Base-by-base conservation (phyloP, 1,139 yeast species). In the Taphrina sp. region DNA sequence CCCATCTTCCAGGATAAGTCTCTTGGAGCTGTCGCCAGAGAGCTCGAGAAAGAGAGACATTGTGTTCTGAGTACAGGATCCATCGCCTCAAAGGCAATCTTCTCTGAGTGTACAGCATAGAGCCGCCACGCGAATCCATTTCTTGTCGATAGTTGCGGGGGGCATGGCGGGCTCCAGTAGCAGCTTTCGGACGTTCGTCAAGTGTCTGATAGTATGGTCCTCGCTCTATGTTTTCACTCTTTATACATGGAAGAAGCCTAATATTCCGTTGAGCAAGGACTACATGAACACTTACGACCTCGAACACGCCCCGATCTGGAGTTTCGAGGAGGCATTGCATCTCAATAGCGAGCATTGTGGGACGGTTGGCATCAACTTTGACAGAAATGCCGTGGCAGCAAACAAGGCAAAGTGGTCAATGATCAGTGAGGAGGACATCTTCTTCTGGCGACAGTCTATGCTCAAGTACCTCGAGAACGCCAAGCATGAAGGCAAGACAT, bases 221-320 rank as follows among this genome's bases (percentile, higher is more conserved):
- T 16, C 29, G 12, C 10, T 43, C 16, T 43, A 43, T 29, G 47
- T 33, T 7, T 43, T 19, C 1, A 23, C 26, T 17, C 37, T 43
- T 28, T 43, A 43, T 22, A 31, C 47, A 16, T 43, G 38, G 38
- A 43, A 43, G 37, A 43, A 29, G 14, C 47, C 47, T n/a, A 22
- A 23, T 16, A 16, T 43, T 1, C 38, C 47, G 2, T 33, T 43
- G 24, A 31, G 31, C 38, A 31, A 29, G 38, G 26, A 29, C 7
- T 43, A 43, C 14, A 36, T 43, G 35, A 12, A 20, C 20, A 12
- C 24, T 12, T 43, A 43, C 38, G 20, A 29, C n/a, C 17, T 43
- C 24, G 12, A 3, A 1, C 17, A 33, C 7, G 47, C 47, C 2
- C 47, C 47, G 5, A n/a, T 43, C 20, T 43, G 47, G 47, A 38